Evolutionary conservation across 441 rosid species (phyloP), one percentile per base, ranked within the genome.

Genomic region (Populus hybrid): DNA sequence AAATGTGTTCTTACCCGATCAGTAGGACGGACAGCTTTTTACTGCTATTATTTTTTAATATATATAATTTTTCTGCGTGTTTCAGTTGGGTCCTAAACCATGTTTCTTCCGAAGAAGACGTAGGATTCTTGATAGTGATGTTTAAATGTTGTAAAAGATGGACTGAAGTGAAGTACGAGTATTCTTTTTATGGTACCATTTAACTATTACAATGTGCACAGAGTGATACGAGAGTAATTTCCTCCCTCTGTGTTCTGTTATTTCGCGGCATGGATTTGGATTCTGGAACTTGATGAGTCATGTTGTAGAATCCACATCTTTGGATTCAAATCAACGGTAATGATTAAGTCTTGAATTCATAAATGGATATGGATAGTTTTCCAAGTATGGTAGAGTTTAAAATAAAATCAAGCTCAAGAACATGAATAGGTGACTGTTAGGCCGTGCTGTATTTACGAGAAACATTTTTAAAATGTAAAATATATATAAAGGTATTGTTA

Each of bases 21-120:
- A 30, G 32, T 63, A 59, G 61, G 78, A 70, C 46, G 66, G 50
- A 72, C 61, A 42, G 59, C 50, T 69, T 73, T 73, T 66, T 11
- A 6, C 42, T 16, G 46, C 72, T 53, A 46, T 34, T 30, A 30
- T 34, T 34, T 59, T 84, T 38, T 75, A 32, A 67, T 23, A n/a
- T 23, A 24, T 30, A 30, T 53, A 12, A 30, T 24, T 77, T 71
- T 77, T 46, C 36, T 80, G 9, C 70, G 57, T 69, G 70, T 70
- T 46, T 53, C n/a, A 6, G 7, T 75, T 35, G 24, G 11, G 64
- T 50, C 69, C 50, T 50, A 3, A 40, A 10, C n/a, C 19, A 32
- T 57, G 68, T 69, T 82, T 42, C 61, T 53, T 76, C 32, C 66
- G 46, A 42, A 34, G 76, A 50, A 73, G 70, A 73, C 34, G 26